Conservation (phyloP, 257 asterid genomes). For the Leptodermis oblonga region DNA sequence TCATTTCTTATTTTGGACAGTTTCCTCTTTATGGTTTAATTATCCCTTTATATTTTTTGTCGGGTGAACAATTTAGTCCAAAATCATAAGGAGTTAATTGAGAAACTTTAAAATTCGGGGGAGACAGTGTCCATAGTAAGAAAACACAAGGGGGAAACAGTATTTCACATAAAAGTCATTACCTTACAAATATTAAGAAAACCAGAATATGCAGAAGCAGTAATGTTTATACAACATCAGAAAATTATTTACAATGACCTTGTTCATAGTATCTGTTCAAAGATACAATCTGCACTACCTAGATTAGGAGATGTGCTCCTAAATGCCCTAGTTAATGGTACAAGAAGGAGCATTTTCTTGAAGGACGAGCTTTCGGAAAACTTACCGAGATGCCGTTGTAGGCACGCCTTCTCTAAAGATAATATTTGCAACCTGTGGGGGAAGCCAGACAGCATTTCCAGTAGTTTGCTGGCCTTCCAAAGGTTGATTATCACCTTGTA, state of each 20-base stretch:
- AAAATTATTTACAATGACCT: conserved; percentile 11
- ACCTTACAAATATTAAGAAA: not conserved
- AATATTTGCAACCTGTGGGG: conserved; percentile 54
- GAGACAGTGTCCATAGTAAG: too few species aligned
- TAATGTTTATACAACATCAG: not conserved
- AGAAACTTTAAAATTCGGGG: too few species aligned
- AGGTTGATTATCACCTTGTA: conserved; percentile 30
- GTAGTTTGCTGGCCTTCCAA: conserved; percentile 31
- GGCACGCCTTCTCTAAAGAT: conserved; percentile 45
- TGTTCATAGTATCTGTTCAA: too few species aligned
- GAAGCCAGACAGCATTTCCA: conserved; percentile 50
- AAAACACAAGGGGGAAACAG: too few species aligned
- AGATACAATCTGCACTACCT: not conserved
- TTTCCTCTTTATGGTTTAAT: too few species aligned
- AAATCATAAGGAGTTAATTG: too few species aligned
- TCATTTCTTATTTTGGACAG: too few species aligned
- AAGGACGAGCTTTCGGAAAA: not conserved
- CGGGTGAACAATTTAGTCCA: too few species aligned
- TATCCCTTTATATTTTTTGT: too few species aligned
- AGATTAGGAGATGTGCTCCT: not conserved
- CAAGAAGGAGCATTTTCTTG: not conserved
- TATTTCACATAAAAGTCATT: not conserved
- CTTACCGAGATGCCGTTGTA: conserved; percentile 16
- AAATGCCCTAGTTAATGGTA: conserved; percentile 1
- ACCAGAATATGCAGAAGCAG: not conserved